Evolutionary conservation across 2,329 filamentous ascomycete species (phyloP).

Genomic region (Penicillium glabrum): DNA sequence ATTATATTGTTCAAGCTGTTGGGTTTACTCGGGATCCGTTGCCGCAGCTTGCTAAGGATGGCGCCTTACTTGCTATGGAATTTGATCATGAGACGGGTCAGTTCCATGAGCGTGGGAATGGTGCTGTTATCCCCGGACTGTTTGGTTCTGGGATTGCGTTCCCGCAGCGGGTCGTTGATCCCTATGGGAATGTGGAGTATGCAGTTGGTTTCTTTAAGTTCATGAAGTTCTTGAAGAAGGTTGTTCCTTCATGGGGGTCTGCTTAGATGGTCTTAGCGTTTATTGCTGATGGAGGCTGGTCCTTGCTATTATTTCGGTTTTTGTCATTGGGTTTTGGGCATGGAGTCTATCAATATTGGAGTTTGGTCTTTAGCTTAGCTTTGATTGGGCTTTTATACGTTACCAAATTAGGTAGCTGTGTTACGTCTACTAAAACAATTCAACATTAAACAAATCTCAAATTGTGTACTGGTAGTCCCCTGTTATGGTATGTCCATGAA

Average conservation of each 20-base stretch:
- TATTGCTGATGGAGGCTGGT: background rate
- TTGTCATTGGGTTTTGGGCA: background rate
- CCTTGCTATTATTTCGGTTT: background rate
- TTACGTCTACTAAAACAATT: background rate
- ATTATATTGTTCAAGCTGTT: constrained; percentile 59
- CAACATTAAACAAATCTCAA: background rate
- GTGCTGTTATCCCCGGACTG: constrained; percentile 50
- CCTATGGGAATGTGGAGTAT: constrained; percentile 60
- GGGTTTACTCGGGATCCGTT: constrained; percentile 56
- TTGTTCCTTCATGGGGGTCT: constrained; percentile 51
- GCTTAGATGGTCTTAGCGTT: background rate
- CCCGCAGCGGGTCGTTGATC: constrained; percentile 61
- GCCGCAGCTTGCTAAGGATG: constrained; percentile 46
- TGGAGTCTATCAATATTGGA: background rate
- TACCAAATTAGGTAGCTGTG: too few relatives aligned
- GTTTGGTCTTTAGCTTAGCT: background rate
- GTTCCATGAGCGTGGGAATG: constrained; percentile 47
- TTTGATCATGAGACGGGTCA: constrained; percentile 41
- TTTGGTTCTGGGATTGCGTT: constrained; percentile 65
- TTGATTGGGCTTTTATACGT: background rate
- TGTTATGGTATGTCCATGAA: background rate
- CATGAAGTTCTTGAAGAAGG: constrained; percentile 61
- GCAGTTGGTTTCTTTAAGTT: constrained; percentile 67
- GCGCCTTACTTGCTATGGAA: constrained; percentile 23
- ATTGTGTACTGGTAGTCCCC: background rate